Evolutionary conservation across 257 asterid genomes (phyloP).

Genomic region (Nicotiana sylvestris): DNA sequence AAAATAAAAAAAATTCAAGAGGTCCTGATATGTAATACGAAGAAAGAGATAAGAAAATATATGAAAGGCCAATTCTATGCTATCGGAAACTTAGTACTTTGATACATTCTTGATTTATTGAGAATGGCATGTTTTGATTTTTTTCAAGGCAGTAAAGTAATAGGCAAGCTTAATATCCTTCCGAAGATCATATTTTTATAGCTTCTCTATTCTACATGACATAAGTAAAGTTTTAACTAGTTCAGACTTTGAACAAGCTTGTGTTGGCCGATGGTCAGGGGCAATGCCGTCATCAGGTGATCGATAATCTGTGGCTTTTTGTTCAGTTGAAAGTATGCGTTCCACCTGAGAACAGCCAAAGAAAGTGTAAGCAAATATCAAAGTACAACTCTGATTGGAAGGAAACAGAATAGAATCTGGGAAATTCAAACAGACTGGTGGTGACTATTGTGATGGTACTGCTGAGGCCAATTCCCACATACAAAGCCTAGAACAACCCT

Average conservation of each 20-base stretch:
- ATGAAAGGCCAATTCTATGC: not conserved
- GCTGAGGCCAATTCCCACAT: slow-evolving; percentile 1
- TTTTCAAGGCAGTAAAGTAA: not conserved
- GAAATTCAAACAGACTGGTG: not conserved
- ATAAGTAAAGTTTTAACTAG: not conserved
- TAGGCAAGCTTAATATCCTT: not conserved
- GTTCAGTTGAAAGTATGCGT: slow-evolving; percentile 88
- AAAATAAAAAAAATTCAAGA: not conserved
- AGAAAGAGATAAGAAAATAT: not conserved
- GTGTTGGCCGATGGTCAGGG: slow-evolving; percentile 97
- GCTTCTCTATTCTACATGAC: not conserved
- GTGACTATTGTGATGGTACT: slow-evolving; percentile 1
- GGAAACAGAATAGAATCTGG: not conserved
- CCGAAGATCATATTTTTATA: not conserved
- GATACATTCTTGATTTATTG: not conserved
- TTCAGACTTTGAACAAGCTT: slow-evolving; percentile 82
- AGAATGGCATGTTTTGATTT: not conserved
- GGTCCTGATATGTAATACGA: not conserved
- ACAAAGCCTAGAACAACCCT: not conserved
- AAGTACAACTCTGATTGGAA: not conserved
- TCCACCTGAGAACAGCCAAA: slow-evolving; percentile 62
- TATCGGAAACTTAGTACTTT: not conserved
- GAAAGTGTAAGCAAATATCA: not conserved
- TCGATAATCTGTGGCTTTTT: slow-evolving; percentile 80
- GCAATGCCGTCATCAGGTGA: slow-evolving; percentile 89